Evolutionary conservation across 352 stramenopile genomes (phyloP).

Genomic region (Phytophthora palmivora): DNA sequence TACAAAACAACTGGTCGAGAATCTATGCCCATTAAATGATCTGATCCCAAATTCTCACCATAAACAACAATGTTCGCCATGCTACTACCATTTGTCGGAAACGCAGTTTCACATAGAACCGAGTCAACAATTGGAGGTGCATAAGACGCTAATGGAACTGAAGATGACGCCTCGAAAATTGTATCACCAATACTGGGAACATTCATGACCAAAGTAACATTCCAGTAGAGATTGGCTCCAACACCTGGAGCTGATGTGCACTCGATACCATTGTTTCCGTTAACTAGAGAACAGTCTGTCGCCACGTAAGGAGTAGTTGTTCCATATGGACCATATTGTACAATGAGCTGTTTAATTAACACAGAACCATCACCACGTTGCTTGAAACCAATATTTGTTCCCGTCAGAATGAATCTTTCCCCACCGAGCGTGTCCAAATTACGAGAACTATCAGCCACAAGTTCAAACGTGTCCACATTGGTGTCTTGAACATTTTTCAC

Average conservation of each 20-base stretch:
- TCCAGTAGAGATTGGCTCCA: conserved; percentile 55
- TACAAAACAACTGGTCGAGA: conserved; percentile 40
- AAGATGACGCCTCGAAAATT: conserved; percentile 50
- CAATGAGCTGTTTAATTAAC: conserved; percentile 43
- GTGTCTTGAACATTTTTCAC: conserved; percentile 31
- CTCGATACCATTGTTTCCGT: conserved; percentile 54
- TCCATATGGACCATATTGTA: conserved; percentile 57
- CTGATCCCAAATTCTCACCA: conserved; percentile 51
- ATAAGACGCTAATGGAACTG: conserved; percentile 47
- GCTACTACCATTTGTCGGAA: conserved; percentile 48
- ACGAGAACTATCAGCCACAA: conserved; percentile 4
- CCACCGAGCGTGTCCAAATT: conserved; percentile 48
- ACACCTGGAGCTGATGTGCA: conserved; percentile 50
- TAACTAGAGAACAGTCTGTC: conserved; percentile 48
- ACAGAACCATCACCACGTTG: conserved; percentile 48
- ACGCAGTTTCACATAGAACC: conserved; percentile 39
- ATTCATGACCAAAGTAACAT: conserved; percentile 55
- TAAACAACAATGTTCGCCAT: conserved; percentile 46
- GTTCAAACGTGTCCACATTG: conserved; percentile 19
- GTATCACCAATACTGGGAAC: conserved; percentile 43
- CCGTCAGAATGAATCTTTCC: conserved; percentile 44
- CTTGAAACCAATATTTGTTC: conserved; percentile 67
- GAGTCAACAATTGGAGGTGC: conserved; percentile 29
- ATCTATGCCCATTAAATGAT: conserved; percentile 14
- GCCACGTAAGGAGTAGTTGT: conserved; percentile 41